Percentiles rank a stretch among this genome's conserved stretches.
These are phyloP conservation scores for Aspergillus eucalypticola DNA, from an alignment of 2,329 filamentous ascomycete genomes.

Conservation along the genomic window DNA sequence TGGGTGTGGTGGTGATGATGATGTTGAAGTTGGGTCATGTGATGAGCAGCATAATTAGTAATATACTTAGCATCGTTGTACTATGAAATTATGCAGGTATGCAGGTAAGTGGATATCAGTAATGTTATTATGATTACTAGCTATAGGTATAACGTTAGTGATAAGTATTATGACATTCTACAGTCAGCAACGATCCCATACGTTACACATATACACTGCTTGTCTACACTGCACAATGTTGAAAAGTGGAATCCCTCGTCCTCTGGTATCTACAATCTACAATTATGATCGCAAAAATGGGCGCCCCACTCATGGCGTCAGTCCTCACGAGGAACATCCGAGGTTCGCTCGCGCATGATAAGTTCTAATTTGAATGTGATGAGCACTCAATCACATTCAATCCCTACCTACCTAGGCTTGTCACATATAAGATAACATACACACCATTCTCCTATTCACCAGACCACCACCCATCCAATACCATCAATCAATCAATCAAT, in stretches of 20 bases:
- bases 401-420: neutral
- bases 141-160: neutral
- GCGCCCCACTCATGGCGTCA: neutral
- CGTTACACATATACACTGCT: neutral
- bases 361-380: neutral
- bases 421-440: neutral
- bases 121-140: too few species aligned
- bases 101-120: neutral
- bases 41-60: conserved; percentile 9
- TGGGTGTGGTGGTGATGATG: conserved; percentile 7
- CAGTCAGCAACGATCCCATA: neutral
- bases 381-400: neutral
- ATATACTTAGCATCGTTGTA: neutral
- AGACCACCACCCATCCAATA: neutral
- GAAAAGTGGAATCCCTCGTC: too few species aligned
- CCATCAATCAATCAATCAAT: too few species aligned
- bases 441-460: neutral
- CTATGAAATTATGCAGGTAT: neutral
- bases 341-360: neutral
- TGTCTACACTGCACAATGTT: neutral
- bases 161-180: neutral
- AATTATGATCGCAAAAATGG: neutral
- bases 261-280: neutral
- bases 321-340: neutral
- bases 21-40: conserved; percentile 16